phyloP scores from a whole-genome alignment of 306 rosid species.

The Cucurbita argyrosperma region DNA sequence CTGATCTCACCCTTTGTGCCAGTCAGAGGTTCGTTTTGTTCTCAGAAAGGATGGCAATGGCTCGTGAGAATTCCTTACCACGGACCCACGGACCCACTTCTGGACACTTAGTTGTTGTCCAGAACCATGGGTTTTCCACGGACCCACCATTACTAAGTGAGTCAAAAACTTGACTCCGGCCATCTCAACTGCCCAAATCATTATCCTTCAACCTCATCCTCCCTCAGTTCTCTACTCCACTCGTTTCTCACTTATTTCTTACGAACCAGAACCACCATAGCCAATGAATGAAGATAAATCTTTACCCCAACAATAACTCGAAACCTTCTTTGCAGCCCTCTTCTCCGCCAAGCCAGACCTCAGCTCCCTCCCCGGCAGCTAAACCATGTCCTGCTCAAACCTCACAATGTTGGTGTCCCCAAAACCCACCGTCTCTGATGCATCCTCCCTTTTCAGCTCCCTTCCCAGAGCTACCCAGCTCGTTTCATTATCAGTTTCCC shows the following conservation, averaged over 20 bases:
- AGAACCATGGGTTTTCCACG: constrained; percentile 75
- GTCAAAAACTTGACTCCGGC: too few relatives aligned
- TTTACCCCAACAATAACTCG: background rate
- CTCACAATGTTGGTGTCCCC: constrained; percentile 16
- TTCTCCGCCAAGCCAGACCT: background rate
- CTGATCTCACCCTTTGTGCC: constrained; percentile 85
- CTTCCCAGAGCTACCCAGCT: constrained; percentile 31
- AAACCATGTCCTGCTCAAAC: constrained; percentile 5
- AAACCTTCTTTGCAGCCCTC: background rate
- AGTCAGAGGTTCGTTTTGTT: constrained; percentile 93
- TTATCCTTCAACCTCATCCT: constrained; percentile 7
- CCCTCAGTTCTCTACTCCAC: background rate
- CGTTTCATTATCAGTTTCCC: constrained; percentile 18
- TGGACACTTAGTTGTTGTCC: constrained; percentile 91
- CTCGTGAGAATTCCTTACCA: constrained; percentile 68
- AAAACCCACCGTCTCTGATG: constrained; percentile 53
- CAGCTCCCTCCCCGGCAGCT: background rate
- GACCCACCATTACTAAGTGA: background rate
- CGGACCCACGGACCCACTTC: constrained; percentile 86
- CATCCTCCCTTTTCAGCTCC: constrained; percentile 54
- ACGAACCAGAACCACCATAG: background rate
- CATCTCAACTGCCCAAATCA: background rate
- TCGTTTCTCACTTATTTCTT: background rate
- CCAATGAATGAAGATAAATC: constrained; percentile 6
- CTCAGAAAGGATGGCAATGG: constrained; percentile 68